Base-by-base conservation (phyloP, 306 rosid genomes). In the Inga oerstediana region DNA sequence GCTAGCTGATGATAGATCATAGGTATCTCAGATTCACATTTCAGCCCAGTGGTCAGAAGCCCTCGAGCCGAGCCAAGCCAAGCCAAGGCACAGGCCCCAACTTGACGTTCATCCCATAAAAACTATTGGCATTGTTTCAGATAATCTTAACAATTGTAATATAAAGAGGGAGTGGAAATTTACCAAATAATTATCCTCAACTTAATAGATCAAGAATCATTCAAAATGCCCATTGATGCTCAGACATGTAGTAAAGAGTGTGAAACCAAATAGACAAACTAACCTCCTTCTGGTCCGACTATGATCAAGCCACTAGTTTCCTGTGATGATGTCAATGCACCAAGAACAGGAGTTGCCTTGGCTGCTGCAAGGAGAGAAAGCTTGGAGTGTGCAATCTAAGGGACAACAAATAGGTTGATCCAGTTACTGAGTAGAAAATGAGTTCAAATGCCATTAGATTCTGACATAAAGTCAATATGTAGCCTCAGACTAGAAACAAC, bases 241-340 rank as follows among this genome's bases (percentile, higher is more conserved):
- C 34, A 32, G 35, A 52, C 74, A 78, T 32, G 79, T 22, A 5
- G 41, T 24, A 66, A 74, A 39, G 22, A 71, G 20, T n/a, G 37
- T n/a, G 32, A 71, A 76, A 82, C 14, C 9, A 32, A 67, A 82
- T 39, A 49, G 30, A 81, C 37, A 78, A 49, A 89, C 90, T 83
- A 76, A 95, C 98, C 99, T 32, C 99, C 99, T 85, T 95, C 98
- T 59, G 99, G 98, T 85, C 99, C 99, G 44, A 93, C 70, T 76
- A 95, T 84, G 80, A 95, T 79, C 87, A 93, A 79, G 77, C 99
- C 97, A 69, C 89, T 75, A 43, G 88, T 74, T 83, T 91, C 89
- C 48, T 67, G 80, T 75, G 80, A 82, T 73, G 86, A 82, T 46
- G 87, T 77, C 89, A 95, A 88, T 44, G 89, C 91, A 85, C 86